Percentiles rank a stretch among this genome's conserved stretches.
Evolutionary conservation across 23 red algal species (phyloP).

Genomic region (Gracilaria gracilis): DNA sequence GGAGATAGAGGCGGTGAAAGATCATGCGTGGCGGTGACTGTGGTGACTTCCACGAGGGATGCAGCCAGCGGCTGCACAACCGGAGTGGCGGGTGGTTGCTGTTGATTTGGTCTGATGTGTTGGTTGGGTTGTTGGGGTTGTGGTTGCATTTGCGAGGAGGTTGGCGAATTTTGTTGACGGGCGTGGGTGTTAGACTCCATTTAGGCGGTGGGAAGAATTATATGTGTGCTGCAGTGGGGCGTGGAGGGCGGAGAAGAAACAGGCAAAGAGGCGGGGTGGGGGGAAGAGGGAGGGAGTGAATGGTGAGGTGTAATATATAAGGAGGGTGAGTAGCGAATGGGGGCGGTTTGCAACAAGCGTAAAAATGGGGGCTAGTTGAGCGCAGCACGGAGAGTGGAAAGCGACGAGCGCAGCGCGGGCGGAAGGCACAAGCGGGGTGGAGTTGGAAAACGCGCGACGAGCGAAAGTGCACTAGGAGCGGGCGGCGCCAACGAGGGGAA

Average conservation of each 20-base stretch:
- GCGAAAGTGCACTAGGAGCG: neutral
- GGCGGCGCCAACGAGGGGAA: neutral
- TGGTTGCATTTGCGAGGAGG: neutral
- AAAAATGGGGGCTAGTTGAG: too few relatives aligned
- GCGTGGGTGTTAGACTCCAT: neutral
- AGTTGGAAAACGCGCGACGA: too few relatives aligned
- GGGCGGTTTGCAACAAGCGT: neutral
- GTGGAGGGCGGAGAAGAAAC: neutral
- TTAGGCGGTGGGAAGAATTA: neutral
- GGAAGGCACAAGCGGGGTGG: too few relatives aligned
- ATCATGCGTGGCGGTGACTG: neutral
- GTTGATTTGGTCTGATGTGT: constrained; percentile 9
- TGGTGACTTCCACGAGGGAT: neutral
- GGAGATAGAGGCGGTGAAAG: constrained; percentile 18
- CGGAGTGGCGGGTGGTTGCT: neutral
- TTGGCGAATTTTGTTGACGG: neutral
- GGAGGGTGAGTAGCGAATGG: neutral
- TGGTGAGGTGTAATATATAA: neutral
- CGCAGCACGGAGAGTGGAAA: neutral
- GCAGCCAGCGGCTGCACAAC: constrained; percentile 3
- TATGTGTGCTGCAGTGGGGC: neutral
- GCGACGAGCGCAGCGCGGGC: neutral
- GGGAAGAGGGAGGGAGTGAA: neutral
- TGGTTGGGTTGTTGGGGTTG: neutral
- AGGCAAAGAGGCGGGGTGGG: too few relatives aligned